A percentile compares a stretch with the other conserved stretches of the same genome.
Evolutionary conservation across 768 basidiomycete species (phyloP).

Genomic region (Botryobasidium botryosum): DNA sequence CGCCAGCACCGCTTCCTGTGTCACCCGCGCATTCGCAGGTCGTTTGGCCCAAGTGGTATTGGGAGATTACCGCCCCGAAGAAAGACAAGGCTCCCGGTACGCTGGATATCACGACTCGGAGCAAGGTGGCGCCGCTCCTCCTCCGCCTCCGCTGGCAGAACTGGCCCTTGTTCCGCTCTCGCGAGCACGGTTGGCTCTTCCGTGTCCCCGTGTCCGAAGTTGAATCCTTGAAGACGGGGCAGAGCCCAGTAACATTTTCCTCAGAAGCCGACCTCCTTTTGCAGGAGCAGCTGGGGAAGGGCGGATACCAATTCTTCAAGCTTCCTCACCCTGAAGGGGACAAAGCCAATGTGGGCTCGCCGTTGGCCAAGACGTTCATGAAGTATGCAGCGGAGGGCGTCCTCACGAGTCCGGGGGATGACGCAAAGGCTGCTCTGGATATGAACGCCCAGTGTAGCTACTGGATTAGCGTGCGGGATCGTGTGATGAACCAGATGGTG

Average conservation of each 20-base stretch:
- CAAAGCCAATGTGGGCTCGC: conserved; percentile 85
- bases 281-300: conserved; percentile 27
- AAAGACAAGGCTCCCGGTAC: conserved; percentile 48
- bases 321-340: conserved; percentile 95
- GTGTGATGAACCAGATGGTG: conserved; percentile 84
- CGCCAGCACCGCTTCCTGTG: not conserved
- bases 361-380: conserved; percentile 77
- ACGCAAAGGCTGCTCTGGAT: conserved; percentile 70
- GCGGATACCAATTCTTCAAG: conserved; percentile 62
- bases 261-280: conserved; percentile 45
- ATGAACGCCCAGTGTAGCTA: conserved; percentile 93
- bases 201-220: conserved; percentile 35
- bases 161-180: conserved; percentile 70
- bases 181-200: conserved; percentile 83
- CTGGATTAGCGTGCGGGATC: conserved; percentile 89
- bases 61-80: conserved; percentile 56
- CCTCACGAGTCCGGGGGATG: conserved; percentile 61
- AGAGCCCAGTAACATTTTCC: conserved; percentile 36
- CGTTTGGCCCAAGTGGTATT: conserved; percentile 95
- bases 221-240: conserved; percentile 27
- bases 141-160: conserved; percentile 77
- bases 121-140: conserved; percentile 66
- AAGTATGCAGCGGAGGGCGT: conserved; percentile 78
- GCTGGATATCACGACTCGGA: conserved; percentile 73
- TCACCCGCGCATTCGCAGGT: not conserved